Evolutionary conservation across 2,329 filamentous ascomycete species (phyloP).

Genomic region (Bisporella sp.): DNA sequence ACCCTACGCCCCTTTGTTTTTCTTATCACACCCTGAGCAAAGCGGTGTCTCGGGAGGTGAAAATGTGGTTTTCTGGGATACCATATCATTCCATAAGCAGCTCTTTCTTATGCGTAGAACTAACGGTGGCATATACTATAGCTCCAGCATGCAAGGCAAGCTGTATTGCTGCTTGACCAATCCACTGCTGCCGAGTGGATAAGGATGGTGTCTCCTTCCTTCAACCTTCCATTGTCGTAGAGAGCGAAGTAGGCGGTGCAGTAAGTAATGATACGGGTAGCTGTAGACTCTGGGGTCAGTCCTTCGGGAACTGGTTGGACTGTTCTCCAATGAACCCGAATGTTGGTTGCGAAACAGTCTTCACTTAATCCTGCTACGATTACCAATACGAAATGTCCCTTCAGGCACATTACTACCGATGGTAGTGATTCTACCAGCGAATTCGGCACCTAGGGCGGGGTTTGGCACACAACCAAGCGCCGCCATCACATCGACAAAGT

Average conservation of each 20-base stretch:
- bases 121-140: slow-evolving; percentile 23
- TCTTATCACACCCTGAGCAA: slow-evolving; percentile 15
- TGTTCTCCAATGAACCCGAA: background rate
- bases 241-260: slow-evolving; percentile 23
- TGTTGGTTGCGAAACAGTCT: slow-evolving; percentile 10
- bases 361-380: background rate
- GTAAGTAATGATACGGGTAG: slow-evolving; percentile 20
- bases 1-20: slow-evolving; percentile 14
- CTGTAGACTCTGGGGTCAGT: slow-evolving; percentile 17
- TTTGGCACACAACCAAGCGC: slow-evolving; percentile 21
- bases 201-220: slow-evolving; percentile 25
- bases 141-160: slow-evolving; percentile 21
- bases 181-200: slow-evolving; percentile 28
- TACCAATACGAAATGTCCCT: slow-evolving; percentile 21
- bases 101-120: slow-evolving; percentile 12
- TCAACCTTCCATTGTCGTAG: slow-evolving; percentile 18
- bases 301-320: slow-evolving; percentile 11
- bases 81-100: slow-evolving; percentile 17
- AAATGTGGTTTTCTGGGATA: slow-evolving; percentile 15
- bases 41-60: slow-evolving; percentile 13
- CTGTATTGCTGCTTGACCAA: slow-evolving; percentile 29
- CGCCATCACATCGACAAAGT: slow-evolving; percentile 20
- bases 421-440: slow-evolving; percentile 21
- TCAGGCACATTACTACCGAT: slow-evolving; percentile 19
- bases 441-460: slow-evolving; percentile 25